phyloP scores from a whole-genome alignment of 148 eudicot genomes.

The Heliosperma pusillum region DNA sequence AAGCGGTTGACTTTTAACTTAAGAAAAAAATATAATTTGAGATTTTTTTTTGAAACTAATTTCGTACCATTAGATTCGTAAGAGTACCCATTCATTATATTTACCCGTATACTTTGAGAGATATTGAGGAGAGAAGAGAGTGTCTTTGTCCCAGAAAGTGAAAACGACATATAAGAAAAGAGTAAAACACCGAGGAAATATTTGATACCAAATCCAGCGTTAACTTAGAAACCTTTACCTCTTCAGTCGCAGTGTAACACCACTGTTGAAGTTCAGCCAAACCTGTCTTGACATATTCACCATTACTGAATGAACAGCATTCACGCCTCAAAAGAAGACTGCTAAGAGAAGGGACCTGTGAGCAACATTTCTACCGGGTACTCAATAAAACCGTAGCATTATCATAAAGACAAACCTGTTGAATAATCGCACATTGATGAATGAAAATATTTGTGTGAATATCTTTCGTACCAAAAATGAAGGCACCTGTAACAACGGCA shows the following conservation, averaged over 20 bases:
- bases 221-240: conserved; percentile 40
- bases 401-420: conserved; percentile 57
- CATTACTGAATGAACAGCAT: conserved; percentile 97
- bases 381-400: not conserved
- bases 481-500: conserved; percentile 55
- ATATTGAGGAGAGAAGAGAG: too few relatives aligned
- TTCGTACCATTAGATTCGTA: too few relatives aligned
- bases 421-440: conserved; percentile 94
- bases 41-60: too few relatives aligned
- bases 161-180: too few relatives aligned
- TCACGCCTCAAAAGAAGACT: conserved; percentile 95
- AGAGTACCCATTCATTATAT: too few relatives aligned
- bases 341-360: conserved; percentile 24
- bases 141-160: too few relatives aligned
- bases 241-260: conserved; percentile 79
- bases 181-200: not conserved
- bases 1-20: too few relatives aligned
- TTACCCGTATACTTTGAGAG: too few relatives aligned
- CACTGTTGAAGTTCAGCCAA: conserved; percentile 87
- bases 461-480: conserved; percentile 91
- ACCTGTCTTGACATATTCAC: conserved; percentile 98
- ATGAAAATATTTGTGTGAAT: conserved; percentile 96
- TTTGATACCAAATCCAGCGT: not conserved
- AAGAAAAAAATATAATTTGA: too few relatives aligned
- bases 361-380: not conserved